Evolutionary conservation across 208 protist species (phyloP), one percentile per base, ranked within the genome.

Genomic region (Crithidia sp.): DNA sequence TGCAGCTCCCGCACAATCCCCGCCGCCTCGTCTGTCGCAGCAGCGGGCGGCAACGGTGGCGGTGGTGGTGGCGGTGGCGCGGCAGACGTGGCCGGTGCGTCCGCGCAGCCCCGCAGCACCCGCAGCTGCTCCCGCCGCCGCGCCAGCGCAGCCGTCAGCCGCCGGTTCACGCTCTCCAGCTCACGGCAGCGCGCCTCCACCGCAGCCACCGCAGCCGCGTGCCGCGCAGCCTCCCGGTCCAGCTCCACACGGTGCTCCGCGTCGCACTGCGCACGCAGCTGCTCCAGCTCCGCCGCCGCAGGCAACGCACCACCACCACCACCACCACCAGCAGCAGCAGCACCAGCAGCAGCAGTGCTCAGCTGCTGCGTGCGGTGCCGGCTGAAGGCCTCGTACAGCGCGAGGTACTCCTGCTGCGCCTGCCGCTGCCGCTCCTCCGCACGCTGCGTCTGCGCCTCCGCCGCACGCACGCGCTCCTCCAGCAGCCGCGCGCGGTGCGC

Each of bases 341-440:
- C 9, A 14, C 12, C 19, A 65, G 62, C 43, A 45, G 58, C 49
- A 16, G 77, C 3, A n/a, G 69, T 10, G 7, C 77, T 79, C 13
- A 93, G 75, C 58, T 88, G 83, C 44, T 85, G 71, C 52, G 85
- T 82, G n/a, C 86, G 82, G 49, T 88, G 87, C 12, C 80, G 84
- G 54, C 80, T 79, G 69, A 92, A 94, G 47, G 87, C 82, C 58
- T 93, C 87, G 55, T 88, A 92, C 19, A 96, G 77, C 7, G 67
- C 19, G 45, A 93, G 49, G 74, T 94, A 96, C 59, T 96, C 88
- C 41, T 74, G 58, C 69, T 94, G 86, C 12, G 76, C 75, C 66
- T 86, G 78, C 50, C 82, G 80, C 70, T 91, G 81, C 17, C 91
- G 82, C 72, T 96, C 86, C 19, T 96, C 88, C 8, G 84, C 82